Conservation (phyloP, 768 basidiomycete genomes). For the Kwoniella dejecticola region DNA sequence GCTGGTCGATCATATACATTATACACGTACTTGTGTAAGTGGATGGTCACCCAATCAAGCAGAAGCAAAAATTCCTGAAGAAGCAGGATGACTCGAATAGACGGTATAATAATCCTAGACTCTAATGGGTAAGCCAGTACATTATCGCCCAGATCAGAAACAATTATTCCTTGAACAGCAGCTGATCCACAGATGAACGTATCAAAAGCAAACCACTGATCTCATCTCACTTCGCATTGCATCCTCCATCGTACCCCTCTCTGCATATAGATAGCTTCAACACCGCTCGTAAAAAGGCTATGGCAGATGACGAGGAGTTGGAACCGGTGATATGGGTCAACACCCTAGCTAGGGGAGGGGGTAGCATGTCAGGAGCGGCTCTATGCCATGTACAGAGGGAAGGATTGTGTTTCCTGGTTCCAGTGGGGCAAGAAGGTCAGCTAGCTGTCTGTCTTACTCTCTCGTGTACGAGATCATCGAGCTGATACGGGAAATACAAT, state of each 20-base stretch:
- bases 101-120: conserved; percentile 54
- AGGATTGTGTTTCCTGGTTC: conserved; percentile 75
- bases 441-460: conserved; percentile 23
- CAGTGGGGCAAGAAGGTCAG: conserved; percentile 81
- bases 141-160: too few relatives aligned
- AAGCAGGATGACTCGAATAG: conserved; percentile 47
- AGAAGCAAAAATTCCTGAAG: neutral
- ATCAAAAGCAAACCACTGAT: conserved; percentile 67
- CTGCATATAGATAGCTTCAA: conserved; percentile 85
- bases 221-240: conserved; percentile 83
- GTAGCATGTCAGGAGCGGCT: conserved; percentile 57
- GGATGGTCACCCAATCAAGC: neutral
- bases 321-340: conserved; percentile 51
- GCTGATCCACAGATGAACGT: too few relatives aligned
- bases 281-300: conserved; percentile 64
- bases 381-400: conserved; percentile 79
- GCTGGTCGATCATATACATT: too few relatives aligned
- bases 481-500: too few relatives aligned
- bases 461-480: too few relatives aligned
- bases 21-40: too few relatives aligned
- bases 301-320: conserved; percentile 36
- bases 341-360: conserved; percentile 28
- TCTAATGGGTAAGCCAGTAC: conserved; percentile 45
- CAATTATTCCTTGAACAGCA: too few relatives aligned
- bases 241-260: conserved; percentile 73